A percentile compares a stretch with the other conserved stretches of the same genome.
These are phyloP conservation scores for Thraustochytrium sp. DNA, from an alignment of 352 stramenopile species.

Conservation along the genomic window DNA sequence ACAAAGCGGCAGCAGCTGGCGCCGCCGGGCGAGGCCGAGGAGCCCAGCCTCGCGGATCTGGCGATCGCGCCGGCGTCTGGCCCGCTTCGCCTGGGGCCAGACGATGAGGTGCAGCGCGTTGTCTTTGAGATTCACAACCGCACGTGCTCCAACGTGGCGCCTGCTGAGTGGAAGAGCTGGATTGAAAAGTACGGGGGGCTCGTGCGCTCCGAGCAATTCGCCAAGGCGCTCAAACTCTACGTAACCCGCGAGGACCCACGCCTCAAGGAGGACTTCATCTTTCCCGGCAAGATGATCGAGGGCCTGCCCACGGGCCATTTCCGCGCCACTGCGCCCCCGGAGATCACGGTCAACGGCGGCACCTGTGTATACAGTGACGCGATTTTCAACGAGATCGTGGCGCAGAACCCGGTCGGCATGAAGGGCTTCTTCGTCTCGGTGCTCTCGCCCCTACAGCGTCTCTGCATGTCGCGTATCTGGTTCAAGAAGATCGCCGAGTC, in stretches of 20 bases:
- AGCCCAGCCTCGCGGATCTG: neutral
- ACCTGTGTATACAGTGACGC: neutral
- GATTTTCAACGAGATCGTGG: neutral
- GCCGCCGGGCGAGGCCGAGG: too few relatives aligned
- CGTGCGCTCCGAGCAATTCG: neutral
- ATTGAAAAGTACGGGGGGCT: neutral
- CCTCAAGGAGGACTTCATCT: conserved; percentile 10
- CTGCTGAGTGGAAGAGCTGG: neutral
- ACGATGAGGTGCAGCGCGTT: neutral
- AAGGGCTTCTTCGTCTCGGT: conserved; percentile 14
- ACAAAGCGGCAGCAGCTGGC: too few relatives aligned
- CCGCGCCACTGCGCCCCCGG: neutral
- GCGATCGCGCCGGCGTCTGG: neutral
- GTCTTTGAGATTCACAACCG: conserved; percentile 9
- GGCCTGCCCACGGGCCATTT: neutral
- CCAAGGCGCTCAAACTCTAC: neutral
- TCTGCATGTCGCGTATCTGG: conserved; percentile 7
- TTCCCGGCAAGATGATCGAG: neutral
- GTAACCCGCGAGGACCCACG: neutral
- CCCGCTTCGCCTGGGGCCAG: neutral
- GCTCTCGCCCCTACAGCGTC: neutral
- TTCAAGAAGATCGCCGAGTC: neutral
- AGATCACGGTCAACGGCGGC: neutral
- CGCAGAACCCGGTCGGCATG: neutral
- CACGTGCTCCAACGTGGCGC: neutral